These are phyloP conservation scores for Phytophthora idaei DNA, from an alignment of 352 stramenopile genomes.

Conservation along the genomic window DNA sequence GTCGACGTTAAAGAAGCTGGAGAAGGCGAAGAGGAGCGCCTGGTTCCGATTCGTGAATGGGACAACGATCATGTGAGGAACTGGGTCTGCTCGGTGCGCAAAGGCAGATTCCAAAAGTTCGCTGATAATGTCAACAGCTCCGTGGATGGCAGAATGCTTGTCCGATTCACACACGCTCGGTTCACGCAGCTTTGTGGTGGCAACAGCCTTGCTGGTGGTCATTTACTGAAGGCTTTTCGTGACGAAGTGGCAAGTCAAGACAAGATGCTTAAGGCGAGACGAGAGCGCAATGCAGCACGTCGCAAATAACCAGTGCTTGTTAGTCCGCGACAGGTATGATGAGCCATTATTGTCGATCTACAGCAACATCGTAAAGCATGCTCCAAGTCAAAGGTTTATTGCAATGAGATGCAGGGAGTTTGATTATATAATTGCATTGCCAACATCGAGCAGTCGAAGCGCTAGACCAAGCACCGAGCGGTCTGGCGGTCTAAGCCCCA, in stretches of 20 bases:
- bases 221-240: slow-evolving; percentile 64
- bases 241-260: slow-evolving; percentile 61
- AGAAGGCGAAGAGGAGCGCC: slow-evolving; percentile 35
- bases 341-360: no score
- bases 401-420: not conserved
- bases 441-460: slow-evolving; percentile 3
- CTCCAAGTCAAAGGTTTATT: no score
- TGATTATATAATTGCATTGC: slow-evolving; percentile 25
- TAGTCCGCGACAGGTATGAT: not conserved
- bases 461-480: not conserved
- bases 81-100: slow-evolving; percentile 58
- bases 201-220: slow-evolving; percentile 56
- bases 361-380: no score
- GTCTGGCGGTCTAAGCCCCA: slow-evolving; percentile 15
- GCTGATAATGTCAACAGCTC: slow-evolving; percentile 45
- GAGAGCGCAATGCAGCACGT: slow-evolving; percentile 49
- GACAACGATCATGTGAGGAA: slow-evolving; percentile 52
- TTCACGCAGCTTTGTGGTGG: slow-evolving; percentile 76
- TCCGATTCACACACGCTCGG: slow-evolving; percentile 60
- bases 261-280: slow-evolving; percentile 57
- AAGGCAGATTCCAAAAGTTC: slow-evolving; percentile 63
- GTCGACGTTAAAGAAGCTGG: slow-evolving; percentile 58
- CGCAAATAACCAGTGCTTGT: slow-evolving; percentile 18
- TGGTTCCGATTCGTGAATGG: slow-evolving; percentile 67
- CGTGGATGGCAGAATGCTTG: slow-evolving; percentile 63